These are phyloP conservation scores for Bimuria novae-zelandiae DNA, from an alignment of 2,329 filamentous ascomycete species.

Conservation along the genomic window DNA sequence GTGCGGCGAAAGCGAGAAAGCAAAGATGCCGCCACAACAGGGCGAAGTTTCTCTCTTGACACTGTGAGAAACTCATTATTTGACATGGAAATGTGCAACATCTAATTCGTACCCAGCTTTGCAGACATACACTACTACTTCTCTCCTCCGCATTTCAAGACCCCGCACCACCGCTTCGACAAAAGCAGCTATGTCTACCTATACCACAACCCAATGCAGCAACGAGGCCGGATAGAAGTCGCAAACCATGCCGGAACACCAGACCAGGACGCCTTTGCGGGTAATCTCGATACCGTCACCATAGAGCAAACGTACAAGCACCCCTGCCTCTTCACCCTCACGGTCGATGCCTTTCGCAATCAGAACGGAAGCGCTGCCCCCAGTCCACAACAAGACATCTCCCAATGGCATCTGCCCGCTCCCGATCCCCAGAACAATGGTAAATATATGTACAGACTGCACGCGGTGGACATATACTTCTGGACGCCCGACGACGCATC, in stretches of 20 bases:
- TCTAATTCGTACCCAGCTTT: slow-evolving; percentile 58
- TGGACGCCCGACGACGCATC: slow-evolving; percentile 75
- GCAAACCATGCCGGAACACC: slow-evolving; percentile 75
- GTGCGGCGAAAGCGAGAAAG: not conserved
- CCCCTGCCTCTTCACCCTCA: slow-evolving; percentile 70
- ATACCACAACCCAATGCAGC: slow-evolving; percentile 72
- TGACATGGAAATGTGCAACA: not conserved
- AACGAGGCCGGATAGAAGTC: slow-evolving; percentile 73
- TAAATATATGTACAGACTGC: slow-evolving; percentile 78
- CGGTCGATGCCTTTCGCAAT: slow-evolving; percentile 55
- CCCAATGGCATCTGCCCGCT: slow-evolving; percentile 75
- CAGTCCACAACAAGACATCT: slow-evolving; percentile 53
- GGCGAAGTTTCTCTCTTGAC: slow-evolving; percentile 54
- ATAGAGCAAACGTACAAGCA: slow-evolving; percentile 76
- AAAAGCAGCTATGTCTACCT: slow-evolving; percentile 80
- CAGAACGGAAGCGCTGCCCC: slow-evolving; percentile 42
- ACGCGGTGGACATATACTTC: slow-evolving; percentile 78
- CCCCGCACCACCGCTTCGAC: slow-evolving; percentile 80
- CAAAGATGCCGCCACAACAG: slow-evolving; percentile 53
- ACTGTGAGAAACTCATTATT: slow-evolving; percentile 45
- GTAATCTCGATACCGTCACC: slow-evolving; percentile 68
- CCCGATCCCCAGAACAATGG: slow-evolving; percentile 74
- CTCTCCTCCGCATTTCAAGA: slow-evolving; percentile 66
- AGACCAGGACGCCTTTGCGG: slow-evolving; percentile 79
- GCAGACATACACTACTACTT: slow-evolving; percentile 82